phyloP scores from a whole-genome alignment of 169 alveolate genomes.

The Plasmodium chabaudi region DNA sequence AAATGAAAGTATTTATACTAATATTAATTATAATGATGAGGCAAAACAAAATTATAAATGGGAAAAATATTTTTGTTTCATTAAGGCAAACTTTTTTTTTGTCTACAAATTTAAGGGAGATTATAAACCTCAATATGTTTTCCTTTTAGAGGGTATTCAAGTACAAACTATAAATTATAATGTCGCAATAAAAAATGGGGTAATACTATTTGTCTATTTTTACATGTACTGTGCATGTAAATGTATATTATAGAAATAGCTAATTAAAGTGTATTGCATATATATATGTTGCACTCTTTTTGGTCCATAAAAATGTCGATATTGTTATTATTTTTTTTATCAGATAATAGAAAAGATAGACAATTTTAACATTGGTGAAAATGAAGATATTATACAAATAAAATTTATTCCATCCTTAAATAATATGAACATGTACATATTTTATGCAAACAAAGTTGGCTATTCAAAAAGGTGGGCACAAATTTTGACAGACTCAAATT shows the following conservation, averaged over 20 bases:
- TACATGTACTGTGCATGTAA: too few species aligned
- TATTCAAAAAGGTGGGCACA: constrained; percentile 35
- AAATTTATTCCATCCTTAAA: neutral
- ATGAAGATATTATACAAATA: constrained; percentile 60
- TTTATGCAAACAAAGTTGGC: constrained; percentile 22
- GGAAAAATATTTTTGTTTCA: constrained; percentile 43
- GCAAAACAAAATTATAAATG: constrained; percentile 14
- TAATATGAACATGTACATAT: constrained; percentile 13
- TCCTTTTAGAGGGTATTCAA: constrained; percentile 43
- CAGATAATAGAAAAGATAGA: constrained; percentile 34
- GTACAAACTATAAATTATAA: constrained; percentile 38
- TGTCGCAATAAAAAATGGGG: constrained; percentile 49
- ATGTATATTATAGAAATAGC: too few species aligned
- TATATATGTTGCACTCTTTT: neutral
- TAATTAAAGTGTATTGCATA: neutral
- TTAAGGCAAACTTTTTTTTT: constrained; percentile 59
- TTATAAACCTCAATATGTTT: constrained; percentile 26
- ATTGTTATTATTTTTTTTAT: neutral
- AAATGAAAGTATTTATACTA: constrained; percentile 5
- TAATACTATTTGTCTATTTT: constrained; percentile 3
- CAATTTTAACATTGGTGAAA: constrained; percentile 14
- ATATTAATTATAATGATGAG: neutral
- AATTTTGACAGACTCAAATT: constrained; percentile 25
- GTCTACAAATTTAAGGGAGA: constrained; percentile 45
- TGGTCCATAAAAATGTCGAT: too few species aligned